Evolutionary conservation across 176 grass and related monocot species (phyloP), one percentile per base, ranked within the genome.

Genomic region (Eleusine indica): DNA sequence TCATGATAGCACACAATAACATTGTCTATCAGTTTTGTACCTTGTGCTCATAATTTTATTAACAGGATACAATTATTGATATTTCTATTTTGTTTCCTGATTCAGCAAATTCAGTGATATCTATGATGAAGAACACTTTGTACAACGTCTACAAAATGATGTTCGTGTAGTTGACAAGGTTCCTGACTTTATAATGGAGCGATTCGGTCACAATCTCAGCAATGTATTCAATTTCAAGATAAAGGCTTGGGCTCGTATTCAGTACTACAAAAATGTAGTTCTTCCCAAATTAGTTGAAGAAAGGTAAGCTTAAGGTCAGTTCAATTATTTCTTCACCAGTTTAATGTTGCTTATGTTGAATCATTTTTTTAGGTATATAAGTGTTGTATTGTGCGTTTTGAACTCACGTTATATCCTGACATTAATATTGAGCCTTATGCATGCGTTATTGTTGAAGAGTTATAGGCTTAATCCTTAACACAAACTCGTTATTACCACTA

Each of bases 201-300:
- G 93, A 53, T 98, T 98, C 43, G 96, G 89, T 77, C 82, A 93
- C 85, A 98, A 98, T 73, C 82, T 98, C 81, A 98, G 85, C 75
- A 95, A 98, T 80, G 89, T 87, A 43, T 93, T 90, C 78, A 98
- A 98, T 86, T 98, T 98, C 87, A 98, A 98, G 86, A 91, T 98
- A 78, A 98, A 95, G 89, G 96, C 96, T 88, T 98, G 90, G 90
- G 87, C 96, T 62, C 83, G 85, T 52, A 90, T 93, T 90, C 74
- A 86, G 42, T 98, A 91, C 77, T 98, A 98, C 75, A 92, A 87
- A 76, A 86, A 95, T 82, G 81, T 58, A 91, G 87, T 98, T 91
- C 93, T 98, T 82, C 93, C 96, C 9, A 98, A 92, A 67, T 72
- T 98, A 71, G 66, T 90, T 83, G 96, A 98, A 84, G 96, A 98